Evolutionary conservation across 2,329 filamentous ascomycete genomes (phyloP), one percentile per base, ranked within the genome.

Genomic region (Talaromyces rugulosus): DNA sequence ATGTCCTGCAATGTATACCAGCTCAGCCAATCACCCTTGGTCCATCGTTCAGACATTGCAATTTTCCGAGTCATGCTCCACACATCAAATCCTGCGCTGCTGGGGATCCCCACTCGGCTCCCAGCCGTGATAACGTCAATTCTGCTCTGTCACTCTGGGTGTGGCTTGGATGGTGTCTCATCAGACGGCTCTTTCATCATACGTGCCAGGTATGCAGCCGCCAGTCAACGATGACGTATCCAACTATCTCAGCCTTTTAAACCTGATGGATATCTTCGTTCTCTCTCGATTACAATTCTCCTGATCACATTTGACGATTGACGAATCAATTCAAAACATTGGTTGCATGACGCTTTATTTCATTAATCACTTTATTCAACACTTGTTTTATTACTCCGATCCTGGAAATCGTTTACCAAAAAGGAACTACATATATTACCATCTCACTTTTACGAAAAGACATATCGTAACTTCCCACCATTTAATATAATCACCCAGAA

Each of bases 361-460:
- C 34, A 58, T 58, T 61, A 42, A 3, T 42, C 55, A 30, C 14
- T 50, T 51, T 54, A 50, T 34, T 51, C 33, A n/a, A 58, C 51
- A 42, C 56, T 61, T 56, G 56, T 55, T 62, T 50, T 56, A 58
- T 11, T 40, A 56, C 31, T 16, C 30, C 14, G n/a, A 33, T 33
- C 8, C 18, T 34, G 23, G 23, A 23, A 23, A 23, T 23, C 23
- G 23, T 23, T 23, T 23, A 23, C 23, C 23, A 23, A 23, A 23
- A 23, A 23, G 23, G 23, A 23, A 1, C 23, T 23, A 23, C 23
- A 23, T 23, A 23, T 23, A 23, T 8, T 18, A 54, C 14, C n/a
- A 57, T 27, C 23, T 23, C 23, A 23, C 30, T 36, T 36, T 14
- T 18, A 56, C 36, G 2, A 56, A 44, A 27, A 42, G 4, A n/a